Conservation (phyloP, 805 yeast species). For the Candida ortonii region DNA sequence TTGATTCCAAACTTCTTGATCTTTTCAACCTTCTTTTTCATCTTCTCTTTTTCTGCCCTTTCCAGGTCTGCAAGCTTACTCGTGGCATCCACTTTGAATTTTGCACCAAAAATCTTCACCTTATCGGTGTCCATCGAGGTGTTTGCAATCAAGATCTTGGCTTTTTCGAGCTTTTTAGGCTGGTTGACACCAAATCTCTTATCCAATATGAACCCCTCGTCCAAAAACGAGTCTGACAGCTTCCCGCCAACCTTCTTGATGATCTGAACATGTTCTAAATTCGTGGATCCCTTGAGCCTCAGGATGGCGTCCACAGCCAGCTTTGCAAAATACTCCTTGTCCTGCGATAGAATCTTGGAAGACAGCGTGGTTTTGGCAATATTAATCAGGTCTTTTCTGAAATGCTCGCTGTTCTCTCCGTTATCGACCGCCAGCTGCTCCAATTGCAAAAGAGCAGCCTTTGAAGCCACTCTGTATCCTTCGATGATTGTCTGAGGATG, state of each 20-base stretch:
- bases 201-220: constrained; percentile 91
- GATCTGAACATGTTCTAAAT: constrained; percentile 88
- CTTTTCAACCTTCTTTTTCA: constrained; percentile 85
- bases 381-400: constrained; percentile 73
- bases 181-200: constrained; percentile 94
- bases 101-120: constrained; percentile 96
- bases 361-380: constrained; percentile 93
- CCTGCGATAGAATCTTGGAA: constrained; percentile 92
- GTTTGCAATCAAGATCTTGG: constrained; percentile 87
- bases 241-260: constrained; percentile 93
- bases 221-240: constrained; percentile 85
- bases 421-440: constrained; percentile 75
- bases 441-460: constrained; percentile 81
- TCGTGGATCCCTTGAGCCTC: constrained; percentile 81
- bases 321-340: constrained; percentile 82
- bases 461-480: constrained; percentile 87
- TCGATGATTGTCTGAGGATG: constrained; percentile 98
- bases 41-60: constrained; percentile 89
- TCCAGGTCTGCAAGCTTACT: constrained; percentile 91
- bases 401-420: constrained; percentile 51
- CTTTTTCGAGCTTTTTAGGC: constrained; percentile 80
- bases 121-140: constrained; percentile 97
- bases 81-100: constrained; percentile 93
- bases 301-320: constrained; percentile 93
- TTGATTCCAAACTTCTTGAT: constrained; percentile 79